Conservation (phyloP, 2,329 filamentous ascomycete genomes). For the Pseudogymnoascus sp. region DNA sequence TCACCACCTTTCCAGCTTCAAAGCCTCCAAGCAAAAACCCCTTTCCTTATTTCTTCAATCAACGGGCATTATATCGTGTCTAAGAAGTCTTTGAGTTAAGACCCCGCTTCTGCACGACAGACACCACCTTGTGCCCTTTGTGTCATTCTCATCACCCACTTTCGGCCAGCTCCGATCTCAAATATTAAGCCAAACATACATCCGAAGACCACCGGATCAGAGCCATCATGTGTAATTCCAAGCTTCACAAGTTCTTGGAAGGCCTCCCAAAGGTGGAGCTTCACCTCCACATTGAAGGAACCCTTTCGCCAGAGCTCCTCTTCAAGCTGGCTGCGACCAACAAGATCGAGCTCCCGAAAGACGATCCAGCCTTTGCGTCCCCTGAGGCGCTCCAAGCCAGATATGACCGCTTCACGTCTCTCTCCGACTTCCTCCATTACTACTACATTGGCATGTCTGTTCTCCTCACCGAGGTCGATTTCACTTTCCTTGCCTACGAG, state of each 20-base stretch:
- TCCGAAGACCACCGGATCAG: neutral
- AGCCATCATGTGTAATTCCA: conserved; percentile 20
- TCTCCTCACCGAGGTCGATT: conserved; percentile 57
- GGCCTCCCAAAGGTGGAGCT: conserved; percentile 73
- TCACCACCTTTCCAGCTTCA: neutral
- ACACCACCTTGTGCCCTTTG: no score
- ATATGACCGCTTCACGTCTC: conserved; percentile 59
- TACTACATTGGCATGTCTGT: conserved; percentile 72
- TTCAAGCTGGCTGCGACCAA: conserved; percentile 63
- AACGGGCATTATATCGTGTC: neutral
- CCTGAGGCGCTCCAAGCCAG: conserved; percentile 49
- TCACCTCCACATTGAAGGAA: conserved; percentile 73
- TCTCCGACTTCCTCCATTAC: conserved; percentile 71
- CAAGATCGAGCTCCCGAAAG: conserved; percentile 46
- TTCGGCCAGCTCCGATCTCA: neutral
- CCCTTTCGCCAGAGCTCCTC: conserved; percentile 60
- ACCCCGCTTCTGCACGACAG: neutral
- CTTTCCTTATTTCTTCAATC: neutral
- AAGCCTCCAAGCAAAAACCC: neutral
- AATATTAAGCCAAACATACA: neutral
- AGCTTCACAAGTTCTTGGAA: conserved; percentile 43
- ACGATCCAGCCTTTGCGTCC: conserved; percentile 56
- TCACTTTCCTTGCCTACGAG: conserved; percentile 61
- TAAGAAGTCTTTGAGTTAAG: neutral
- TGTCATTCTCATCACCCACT: no score